Base-by-base conservation (phyloP, 768 basidiomycete genomes). In the Termitomyces sp. region DNA sequence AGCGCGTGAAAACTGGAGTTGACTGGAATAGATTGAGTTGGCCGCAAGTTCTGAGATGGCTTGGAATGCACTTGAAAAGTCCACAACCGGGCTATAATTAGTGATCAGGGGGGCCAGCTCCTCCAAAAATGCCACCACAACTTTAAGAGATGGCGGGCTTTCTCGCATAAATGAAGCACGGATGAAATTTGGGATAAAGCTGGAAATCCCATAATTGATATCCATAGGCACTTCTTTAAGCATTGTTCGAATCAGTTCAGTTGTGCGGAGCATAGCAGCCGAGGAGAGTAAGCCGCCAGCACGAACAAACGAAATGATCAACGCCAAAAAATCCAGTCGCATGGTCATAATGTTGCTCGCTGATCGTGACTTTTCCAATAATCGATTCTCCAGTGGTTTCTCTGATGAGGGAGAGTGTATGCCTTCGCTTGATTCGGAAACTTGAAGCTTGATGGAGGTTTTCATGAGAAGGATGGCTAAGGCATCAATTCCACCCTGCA, bases 401-500 rank as follows among this genome's bases (percentile, higher is more conserved):
- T 72, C 72, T 0, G 69, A 49, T 4, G 67, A 40, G 1, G 73
- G 45, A 13, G 68, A 63, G 1, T 69, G 59, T 14, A 63, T 50
- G 20, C 66, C 62, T 43, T 72, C 74, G 7, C 66, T 61, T 1
- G 55, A 55, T 46, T 83, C 82, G 0, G 72, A 62, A 24, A 64
- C 62, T 64, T 82, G 87, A 14, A 76, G 67, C 74, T 83, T 75
- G 30, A 72, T 64, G 43, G 72, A 71, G 3, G 72, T 68, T 49
- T 81, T 83, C 33, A 73, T 69, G 14, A 89, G 73, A 32, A 89
- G 82, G 9, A 68, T 61, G 16, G 85, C 82, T 22, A 93, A 70
- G 0, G 89, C 89, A n/a, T 81, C 78, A 30, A 91, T 82, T 2
- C 89, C 90, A 36, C 88, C 86, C 43, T 78, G 76, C 13, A 91